A percentile compares a stretch with the other conserved stretches of the same genome.
phyloP scores from a whole-genome alignment of 2,329 filamentous ascomycete species.

The Tetracladium maxilliforme region DNA sequence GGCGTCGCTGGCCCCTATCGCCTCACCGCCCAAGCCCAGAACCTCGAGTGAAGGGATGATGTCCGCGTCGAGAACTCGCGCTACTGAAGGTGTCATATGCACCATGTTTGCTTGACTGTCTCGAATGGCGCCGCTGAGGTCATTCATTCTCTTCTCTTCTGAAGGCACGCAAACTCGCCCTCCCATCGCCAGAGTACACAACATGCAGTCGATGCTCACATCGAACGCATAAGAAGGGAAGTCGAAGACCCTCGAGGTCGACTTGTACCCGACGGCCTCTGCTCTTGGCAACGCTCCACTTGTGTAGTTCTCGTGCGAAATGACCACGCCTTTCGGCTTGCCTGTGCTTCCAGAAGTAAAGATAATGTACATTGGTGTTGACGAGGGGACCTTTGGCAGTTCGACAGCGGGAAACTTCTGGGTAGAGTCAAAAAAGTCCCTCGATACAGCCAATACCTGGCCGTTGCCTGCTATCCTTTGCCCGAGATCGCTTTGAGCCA shows the following conservation, averaged over 20 bases:
- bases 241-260: constrained; percentile 7
- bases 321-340: constrained; percentile 9
- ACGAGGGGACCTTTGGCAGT: constrained; percentile 3
- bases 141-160: constrained; percentile 19
- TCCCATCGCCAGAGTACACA: constrained; percentile 18
- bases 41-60: constrained; percentile 9
- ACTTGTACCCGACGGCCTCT: constrained; percentile 2
- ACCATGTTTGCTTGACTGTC: constrained; percentile 9
- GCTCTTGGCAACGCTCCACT: constrained; percentile 4
- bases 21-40: constrained; percentile 13
- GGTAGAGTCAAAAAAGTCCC: constrained; percentile 1
- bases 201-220: constrained; percentile 19
- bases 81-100: constrained; percentile 13
- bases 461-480: constrained; percentile 2
- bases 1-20: constrained; percentile 19
- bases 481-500: constrained; percentile 6
- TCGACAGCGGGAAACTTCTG: constrained; percentile 3
- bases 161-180: constrained; percentile 23
- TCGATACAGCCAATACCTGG: constrained; percentile 2
- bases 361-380: constrained; percentile 6
- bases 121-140: constrained; percentile 15
- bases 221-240: constrained; percentile 22
- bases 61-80: constrained; percentile 9
- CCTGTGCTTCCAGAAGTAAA: constrained; percentile 8
- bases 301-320: constrained; percentile 8